These are phyloP conservation scores for Tylopilus sp. DNA, from an alignment of 768 basidiomycete genomes.

Conservation along the genomic window DNA sequence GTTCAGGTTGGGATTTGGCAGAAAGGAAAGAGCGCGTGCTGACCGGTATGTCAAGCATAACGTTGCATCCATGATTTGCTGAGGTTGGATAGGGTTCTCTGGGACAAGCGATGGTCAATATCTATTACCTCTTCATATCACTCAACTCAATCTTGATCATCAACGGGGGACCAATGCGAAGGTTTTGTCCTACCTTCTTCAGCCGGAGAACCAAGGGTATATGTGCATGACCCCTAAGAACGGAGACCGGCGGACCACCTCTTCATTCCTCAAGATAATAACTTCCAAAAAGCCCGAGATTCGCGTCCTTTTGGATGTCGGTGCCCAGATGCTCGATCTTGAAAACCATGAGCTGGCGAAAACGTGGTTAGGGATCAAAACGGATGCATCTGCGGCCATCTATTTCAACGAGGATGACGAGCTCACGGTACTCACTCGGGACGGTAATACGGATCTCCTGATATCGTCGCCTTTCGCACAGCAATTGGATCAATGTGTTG, in stretches of 20 bases:
- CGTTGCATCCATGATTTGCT: not conserved
- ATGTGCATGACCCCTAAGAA: not conserved
- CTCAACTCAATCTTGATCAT: not conserved
- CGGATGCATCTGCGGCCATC: not conserved
- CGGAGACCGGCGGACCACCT: not conserved
- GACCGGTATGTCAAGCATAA: not conserved
- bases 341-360: not conserved
- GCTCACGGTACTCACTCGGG: not conserved
- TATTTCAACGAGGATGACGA: not conserved
- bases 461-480: not conserved
- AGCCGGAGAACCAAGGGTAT: not conserved
- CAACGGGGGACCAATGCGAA: not conserved
- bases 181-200: not conserved
- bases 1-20: slow-evolving; percentile 39
- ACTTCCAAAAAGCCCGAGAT: not conserved
- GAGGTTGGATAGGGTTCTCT: not conserved
- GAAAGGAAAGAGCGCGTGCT: slow-evolving; percentile 11
- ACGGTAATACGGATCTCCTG: not conserved
- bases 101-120: not conserved
- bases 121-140: not conserved
- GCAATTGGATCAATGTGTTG: not conserved
- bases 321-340: not conserved
- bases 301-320: not conserved
- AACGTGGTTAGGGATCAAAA: not conserved
- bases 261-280: not conserved